phyloP scores from a whole-genome alignment of 2,329 filamentous ascomycete genomes.

The Ramichloridium luteum region DNA sequence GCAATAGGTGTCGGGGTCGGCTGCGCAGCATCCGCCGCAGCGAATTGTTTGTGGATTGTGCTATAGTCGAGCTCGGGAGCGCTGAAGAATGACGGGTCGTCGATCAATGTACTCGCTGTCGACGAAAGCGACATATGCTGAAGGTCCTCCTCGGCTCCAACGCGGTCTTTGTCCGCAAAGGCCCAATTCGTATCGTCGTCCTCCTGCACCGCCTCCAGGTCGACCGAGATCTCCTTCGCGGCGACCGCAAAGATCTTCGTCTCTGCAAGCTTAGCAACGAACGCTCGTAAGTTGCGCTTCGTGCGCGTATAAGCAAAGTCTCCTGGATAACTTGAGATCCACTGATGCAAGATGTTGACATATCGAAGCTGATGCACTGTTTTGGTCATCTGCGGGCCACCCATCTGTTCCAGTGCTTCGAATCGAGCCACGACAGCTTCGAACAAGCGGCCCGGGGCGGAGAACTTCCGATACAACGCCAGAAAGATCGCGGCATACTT shows the following conservation, averaged over 20 bases:
- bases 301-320: conserved; percentile 78
- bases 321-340: conserved; percentile 80
- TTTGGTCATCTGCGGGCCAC: conserved; percentile 57
- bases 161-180: conserved; percentile 57
- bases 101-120: conserved; percentile 23
- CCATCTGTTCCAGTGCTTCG: conserved; percentile 56
- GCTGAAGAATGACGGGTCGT: conserved; percentile 22
- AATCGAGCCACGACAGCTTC: conserved; percentile 66
- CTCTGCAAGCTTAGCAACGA: conserved; percentile 60
- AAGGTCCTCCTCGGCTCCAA: conserved; percentile 27
- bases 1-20: conserved; percentile 22
- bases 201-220: conserved; percentile 62
- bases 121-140: conserved; percentile 24
- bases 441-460: conserved; percentile 66
- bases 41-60: conserved; percentile 12
- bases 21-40: conserved; percentile 12
- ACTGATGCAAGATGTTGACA: conserved; percentile 72
- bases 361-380: conserved; percentile 73
- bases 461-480: conserved; percentile 88
- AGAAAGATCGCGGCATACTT: conserved; percentile 86
- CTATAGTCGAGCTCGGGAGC: conserved; percentile 20
- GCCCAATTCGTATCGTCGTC: conserved; percentile 93
- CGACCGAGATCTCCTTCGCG: conserved; percentile 71
- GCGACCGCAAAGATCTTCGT: conserved; percentile 75
- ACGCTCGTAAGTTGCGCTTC: conserved; percentile 57